Evolutionary conservation across 2,329 filamentous ascomycete species (phyloP), one percentile per base, ranked within the genome.

Genomic region (Fusarium staphyleae): DNA sequence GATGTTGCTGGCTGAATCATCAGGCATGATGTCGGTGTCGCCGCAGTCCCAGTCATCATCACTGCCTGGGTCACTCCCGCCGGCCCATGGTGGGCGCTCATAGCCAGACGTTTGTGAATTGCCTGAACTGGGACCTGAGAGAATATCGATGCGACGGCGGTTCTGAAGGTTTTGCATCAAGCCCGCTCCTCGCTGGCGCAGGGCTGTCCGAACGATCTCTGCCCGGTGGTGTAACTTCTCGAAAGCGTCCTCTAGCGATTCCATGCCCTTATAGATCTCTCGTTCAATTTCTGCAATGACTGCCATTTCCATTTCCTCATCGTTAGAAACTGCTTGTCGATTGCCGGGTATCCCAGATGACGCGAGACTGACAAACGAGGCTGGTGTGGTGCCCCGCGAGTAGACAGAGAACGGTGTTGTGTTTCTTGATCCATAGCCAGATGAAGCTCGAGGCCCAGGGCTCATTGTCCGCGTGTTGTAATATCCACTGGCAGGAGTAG

Each of bases 211-310:
- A 13, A 97, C 90, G 14, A 81, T 74, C 75, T 97, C 92, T 2
- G 93, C 93, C 67, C 88, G 88, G 62, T 86, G 83, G 70, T 98
- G 93, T n/a, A 98, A 80, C 22, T 85, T 86, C 75, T 98, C 93
- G 66, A 98, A 97, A 0, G 93, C 92, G 69, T 97, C 91, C 73
- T 98, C 93, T 18, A 98, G 82, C 0, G 87, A 87, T 75, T 98
- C 93, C 93, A 98, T 98, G 57, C 93, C 91, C 28, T 86, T 82
- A 74, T 93, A 97, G 52, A 98, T 96, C 68, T 96, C 91, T 6
- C 92, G 86, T 74, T 98, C 93, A 32, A 97, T 87, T 74, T 97
- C 93, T 7, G 91, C 91, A 5, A 97, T 81, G 1, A 90, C 89
- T 1, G 90, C 90, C 66, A 97, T 93, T 72, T 97, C 93, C 47